Percentiles rank a stretch among this genome's conserved stretches.
These are phyloP conservation scores for Coemansia biformis DNA, from an alignment of 192 early-diverging fungal genomes.

Conservation along the genomic window DNA sequence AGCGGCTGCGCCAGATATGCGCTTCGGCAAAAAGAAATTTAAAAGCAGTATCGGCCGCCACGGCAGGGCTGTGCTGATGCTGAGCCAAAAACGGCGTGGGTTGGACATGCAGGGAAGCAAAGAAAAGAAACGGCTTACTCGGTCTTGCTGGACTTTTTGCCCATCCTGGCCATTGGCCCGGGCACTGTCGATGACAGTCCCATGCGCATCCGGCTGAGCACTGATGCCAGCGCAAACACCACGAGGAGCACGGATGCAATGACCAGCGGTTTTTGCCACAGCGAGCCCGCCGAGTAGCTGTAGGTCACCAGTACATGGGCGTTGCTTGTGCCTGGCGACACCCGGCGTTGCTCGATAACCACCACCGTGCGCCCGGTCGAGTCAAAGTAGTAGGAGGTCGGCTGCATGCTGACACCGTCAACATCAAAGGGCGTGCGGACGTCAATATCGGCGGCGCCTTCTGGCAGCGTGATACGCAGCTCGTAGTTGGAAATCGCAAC, in stretches of 20 bases:
- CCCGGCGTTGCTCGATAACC: slow-evolving; percentile 60
- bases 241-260: slow-evolving; percentile 50
- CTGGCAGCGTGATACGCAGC: slow-evolving; percentile 80
- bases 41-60: too few species aligned
- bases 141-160: not conserved
- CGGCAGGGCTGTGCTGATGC: too few species aligned
- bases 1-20: too few species aligned
- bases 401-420: slow-evolving; percentile 50
- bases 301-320: slow-evolving; percentile 56
- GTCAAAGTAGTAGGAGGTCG: slow-evolving; percentile 81
- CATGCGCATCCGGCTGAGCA: slow-evolving; percentile 54
- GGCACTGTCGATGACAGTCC: slow-evolving; percentile 19
- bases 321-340: slow-evolving; percentile 64
- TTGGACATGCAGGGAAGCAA: too few species aligned
- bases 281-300: slow-evolving; percentile 30
- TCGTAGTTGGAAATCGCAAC: slow-evolving; percentile 60
- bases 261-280: slow-evolving; percentile 62
- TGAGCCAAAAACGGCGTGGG: too few species aligned
- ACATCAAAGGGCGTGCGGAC: slow-evolving; percentile 60
- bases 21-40: too few species aligned
- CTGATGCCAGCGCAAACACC: slow-evolving; percentile 55
- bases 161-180: not conserved
- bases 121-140: not conserved
- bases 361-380: slow-evolving; percentile 82
- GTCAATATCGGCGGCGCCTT: slow-evolving; percentile 76